Percentiles rank a stretch among this genome's conserved stretches.
Evolutionary conservation across 73 alveolate species (phyloP).

Genomic region (Paraurostyla sp.): DNA sequence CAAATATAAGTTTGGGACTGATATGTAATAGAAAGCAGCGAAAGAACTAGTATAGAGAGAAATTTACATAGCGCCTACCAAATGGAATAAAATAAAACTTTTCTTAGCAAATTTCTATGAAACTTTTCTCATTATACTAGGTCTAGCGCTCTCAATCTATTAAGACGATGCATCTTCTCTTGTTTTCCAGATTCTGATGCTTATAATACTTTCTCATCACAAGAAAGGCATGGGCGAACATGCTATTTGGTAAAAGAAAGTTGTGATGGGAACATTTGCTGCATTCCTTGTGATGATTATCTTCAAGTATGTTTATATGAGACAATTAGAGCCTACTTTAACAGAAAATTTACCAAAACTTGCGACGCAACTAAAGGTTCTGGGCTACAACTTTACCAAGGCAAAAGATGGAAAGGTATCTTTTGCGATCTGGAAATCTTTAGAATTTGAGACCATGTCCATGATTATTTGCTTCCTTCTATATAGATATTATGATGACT

Average conservation of each 20-base stretch:
- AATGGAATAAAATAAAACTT: slow-evolving; percentile 42
- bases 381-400: not conserved
- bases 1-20: not conserved
- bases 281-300: not conserved
- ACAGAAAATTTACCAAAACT: not conserved
- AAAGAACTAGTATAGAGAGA: not conserved
- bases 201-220: not conserved
- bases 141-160: slow-evolving; percentile 46
- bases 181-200: not conserved
- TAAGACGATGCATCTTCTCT: slow-evolving; percentile 42
- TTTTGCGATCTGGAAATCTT: not conserved
- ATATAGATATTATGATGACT: not conserved
- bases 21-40: not conserved
- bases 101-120: slow-evolving; percentile 48
- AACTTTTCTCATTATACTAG: slow-evolving; percentile 25
- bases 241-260: not conserved
- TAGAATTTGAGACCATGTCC: slow-evolving; percentile 19
- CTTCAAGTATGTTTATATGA: slow-evolving; percentile 35
- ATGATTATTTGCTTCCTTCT: not conserved
- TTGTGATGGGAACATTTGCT: not conserved
- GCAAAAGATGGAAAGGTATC: not conserved
- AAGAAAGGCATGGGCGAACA: not conserved
- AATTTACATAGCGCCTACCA: slow-evolving; percentile 9
- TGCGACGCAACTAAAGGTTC: not conserved
- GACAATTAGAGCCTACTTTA: slow-evolving; percentile 20